phyloP scores from a whole-genome alignment of 768 basidiomycete species.

The Sarcodon sp. region DNA sequence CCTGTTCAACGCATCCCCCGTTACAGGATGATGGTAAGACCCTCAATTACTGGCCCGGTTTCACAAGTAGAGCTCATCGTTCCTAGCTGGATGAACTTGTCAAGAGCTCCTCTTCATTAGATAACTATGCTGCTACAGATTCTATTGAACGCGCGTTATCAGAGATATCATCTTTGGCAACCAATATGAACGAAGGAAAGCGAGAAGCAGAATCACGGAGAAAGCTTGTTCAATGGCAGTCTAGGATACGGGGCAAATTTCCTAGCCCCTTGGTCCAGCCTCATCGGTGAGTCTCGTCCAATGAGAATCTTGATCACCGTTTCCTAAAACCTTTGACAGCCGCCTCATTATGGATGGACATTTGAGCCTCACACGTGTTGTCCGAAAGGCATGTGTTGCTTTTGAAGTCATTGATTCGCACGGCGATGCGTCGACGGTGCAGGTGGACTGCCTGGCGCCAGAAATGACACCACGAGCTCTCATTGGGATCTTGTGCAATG shows the following conservation, averaged over 20 bases:
- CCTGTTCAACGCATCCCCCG: constrained; percentile 96
- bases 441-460: constrained; percentile 84
- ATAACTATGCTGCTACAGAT: constrained; percentile 58
- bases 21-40: constrained; percentile 84
- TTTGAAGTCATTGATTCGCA: constrained; percentile 73
- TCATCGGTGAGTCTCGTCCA: constrained; percentile 53
- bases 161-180: constrained; percentile 82
- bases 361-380: constrained; percentile 77
- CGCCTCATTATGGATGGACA: constrained; percentile 90
- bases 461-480: constrained; percentile 72
- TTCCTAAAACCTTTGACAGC: constrained; percentile 23
- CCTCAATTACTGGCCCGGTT: constrained; percentile 1
- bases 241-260: constrained; percentile 81
- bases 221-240: constrained; percentile 85
- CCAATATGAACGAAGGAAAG: constrained; percentile 97
- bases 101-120: constrained; percentile 70
- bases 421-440: constrained; percentile 68
- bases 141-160: constrained; percentile 74
- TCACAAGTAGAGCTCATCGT: constrained; percentile 2
- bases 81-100: constrained; percentile 74
- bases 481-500: constrained; percentile 82
- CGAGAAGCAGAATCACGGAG: constrained; percentile 87
- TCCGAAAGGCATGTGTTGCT: constrained; percentile 69
- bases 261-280: constrained; percentile 98
- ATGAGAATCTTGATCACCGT: constrained; percentile 4